Conservation (phyloP, 257 asterid genomes). For the Solanum sparsipilum region DNA sequence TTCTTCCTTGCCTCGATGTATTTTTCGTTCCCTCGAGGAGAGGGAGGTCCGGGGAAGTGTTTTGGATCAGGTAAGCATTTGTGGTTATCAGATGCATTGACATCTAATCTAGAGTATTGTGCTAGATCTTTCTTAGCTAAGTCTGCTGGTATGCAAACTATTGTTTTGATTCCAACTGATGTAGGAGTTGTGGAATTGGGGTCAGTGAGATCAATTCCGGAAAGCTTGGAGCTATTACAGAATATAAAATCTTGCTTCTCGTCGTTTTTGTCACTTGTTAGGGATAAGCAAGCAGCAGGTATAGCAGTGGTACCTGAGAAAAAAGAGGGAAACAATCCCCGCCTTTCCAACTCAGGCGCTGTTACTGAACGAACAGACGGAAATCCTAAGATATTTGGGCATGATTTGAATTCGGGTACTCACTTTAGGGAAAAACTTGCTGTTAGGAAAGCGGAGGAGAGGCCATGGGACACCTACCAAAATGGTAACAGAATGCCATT, state of each 20-base stretch:
- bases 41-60: slow-evolving; percentile 87
- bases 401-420: slow-evolving; percentile 34
- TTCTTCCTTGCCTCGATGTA: slow-evolving; percentile 97
- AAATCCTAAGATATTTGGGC: slow-evolving; percentile 57
- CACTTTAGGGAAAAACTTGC: slow-evolving; percentile 32
- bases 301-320: slow-evolving; percentile 18
- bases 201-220: slow-evolving; percentile 65
- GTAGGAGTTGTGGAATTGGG: slow-evolving; percentile 92
- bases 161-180: slow-evolving; percentile 78
- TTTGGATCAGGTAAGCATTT: slow-evolving; percentile 51
- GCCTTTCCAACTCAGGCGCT: slow-evolving; percentile 13
- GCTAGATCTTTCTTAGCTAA: slow-evolving; percentile 76
- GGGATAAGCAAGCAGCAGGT: slow-evolving; percentile 36
- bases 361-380: slow-evolving; percentile 22
- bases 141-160: slow-evolving; percentile 80
- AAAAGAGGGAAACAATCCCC: slow-evolving; percentile 13
- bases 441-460: slow-evolving; percentile 28
- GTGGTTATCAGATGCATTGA: slow-evolving; percentile 59
- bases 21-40: slow-evolving; percentile 71
- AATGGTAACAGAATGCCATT: slow-evolving; percentile 32
- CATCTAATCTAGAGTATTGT: slow-evolving; percentile 43
- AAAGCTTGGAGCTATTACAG: slow-evolving; percentile 44
- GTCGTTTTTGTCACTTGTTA: slow-evolving; percentile 26
- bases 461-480: slow-evolving; percentile 19
- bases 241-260: slow-evolving; percentile 50